Conservation (phyloP, 768 basidiomycete genomes). For the Trametes meyenii region DNA sequence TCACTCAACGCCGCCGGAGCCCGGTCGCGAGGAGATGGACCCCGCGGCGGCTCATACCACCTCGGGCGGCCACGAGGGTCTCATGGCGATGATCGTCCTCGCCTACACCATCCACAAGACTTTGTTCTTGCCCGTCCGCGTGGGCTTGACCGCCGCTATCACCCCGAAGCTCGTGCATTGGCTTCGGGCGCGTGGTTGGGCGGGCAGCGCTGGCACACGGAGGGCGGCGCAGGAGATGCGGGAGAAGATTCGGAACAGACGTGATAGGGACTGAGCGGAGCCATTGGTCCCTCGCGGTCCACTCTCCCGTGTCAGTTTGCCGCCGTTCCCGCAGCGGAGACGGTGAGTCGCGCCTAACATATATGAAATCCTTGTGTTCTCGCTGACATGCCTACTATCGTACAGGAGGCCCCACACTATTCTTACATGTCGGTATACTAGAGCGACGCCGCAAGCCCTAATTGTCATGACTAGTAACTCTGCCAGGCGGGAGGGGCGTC, state of each 20-base stretch:
- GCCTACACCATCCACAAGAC: constrained; percentile 98
- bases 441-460: constrained; percentile 3
- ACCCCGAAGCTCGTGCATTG: constrained; percentile 88
- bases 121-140: constrained; percentile 82
- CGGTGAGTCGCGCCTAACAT: constrained; percentile 3
- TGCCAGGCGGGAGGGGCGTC: constrained; percentile 25
- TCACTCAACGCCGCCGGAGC: constrained; percentile 59
- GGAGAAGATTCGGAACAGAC: constrained; percentile 37
- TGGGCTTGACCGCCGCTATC: constrained; percentile 84
- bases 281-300: neutral
- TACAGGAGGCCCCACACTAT: constrained; percentile 15
- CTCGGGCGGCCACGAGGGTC: constrained; percentile 60
- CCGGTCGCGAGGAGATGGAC: constrained; percentile 68
- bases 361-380: neutral
- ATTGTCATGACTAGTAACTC: neutral
- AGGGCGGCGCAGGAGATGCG: constrained; percentile 56
- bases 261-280: constrained; percentile 43
- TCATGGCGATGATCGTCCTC: constrained; percentile 90
- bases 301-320: neutral
- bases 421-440: constrained; percentile 17
- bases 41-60: constrained; percentile 34
- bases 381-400: neutral
- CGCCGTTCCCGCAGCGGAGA: neutral
- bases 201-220: constrained; percentile 66
- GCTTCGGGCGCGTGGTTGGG: constrained; percentile 83